Base-by-base conservation (phyloP, 495 filamentous ascomycete genomes). In the Aspergillus heteromorphus region DNA sequence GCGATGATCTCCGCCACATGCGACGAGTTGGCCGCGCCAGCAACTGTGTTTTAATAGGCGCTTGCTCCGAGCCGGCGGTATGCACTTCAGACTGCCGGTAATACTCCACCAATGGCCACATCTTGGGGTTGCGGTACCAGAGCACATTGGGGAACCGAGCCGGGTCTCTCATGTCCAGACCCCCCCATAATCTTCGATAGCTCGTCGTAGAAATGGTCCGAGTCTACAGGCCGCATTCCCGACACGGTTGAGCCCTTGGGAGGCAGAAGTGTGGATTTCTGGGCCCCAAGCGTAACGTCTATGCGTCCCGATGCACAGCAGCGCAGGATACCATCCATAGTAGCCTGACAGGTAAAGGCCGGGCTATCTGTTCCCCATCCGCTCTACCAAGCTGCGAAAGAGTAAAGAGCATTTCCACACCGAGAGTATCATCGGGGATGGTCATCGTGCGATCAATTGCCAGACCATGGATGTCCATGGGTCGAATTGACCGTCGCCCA, bases 361-460 rank as follows among this genome's bases (percentile, higher is more conserved):
- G n/a, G 4, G 18, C 49, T 4, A 23, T 23, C 10, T 25, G 19
- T 10, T 1, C 8, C 16, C 16, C 4, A 7, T 25, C 8, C 14
- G 18, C 6, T 29, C 23, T 9, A 10, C 27, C n/a, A 8, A 13
- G 36, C 0, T 42, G 6, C 9, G 19, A 20, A 1, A 30, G 2
- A 8, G 18, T 43, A 8, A 45, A 49, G 2, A 60, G 40, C 6
- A 16, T 49, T 21, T 60, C 54, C 7, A 49, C 23, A 0, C 45
- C 49, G 4, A 4, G 8, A 16, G 13, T 42, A 14, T 51, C 40
- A 16, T 56, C 48, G 0, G 40, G 27, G 2, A 56, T 4, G 18
- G 29, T 7, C 29, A 81, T 72, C 0, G 78, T 78, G 21, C 58
- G 67, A 0, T 59, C 14, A 8, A 82, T 78, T 9, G 53, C 6